Percentiles rank a stretch among this genome's conserved stretches.
Evolutionary conservation across 257 asterid genomes (phyloP).

Genomic region (Solanum sitiens): DNA sequence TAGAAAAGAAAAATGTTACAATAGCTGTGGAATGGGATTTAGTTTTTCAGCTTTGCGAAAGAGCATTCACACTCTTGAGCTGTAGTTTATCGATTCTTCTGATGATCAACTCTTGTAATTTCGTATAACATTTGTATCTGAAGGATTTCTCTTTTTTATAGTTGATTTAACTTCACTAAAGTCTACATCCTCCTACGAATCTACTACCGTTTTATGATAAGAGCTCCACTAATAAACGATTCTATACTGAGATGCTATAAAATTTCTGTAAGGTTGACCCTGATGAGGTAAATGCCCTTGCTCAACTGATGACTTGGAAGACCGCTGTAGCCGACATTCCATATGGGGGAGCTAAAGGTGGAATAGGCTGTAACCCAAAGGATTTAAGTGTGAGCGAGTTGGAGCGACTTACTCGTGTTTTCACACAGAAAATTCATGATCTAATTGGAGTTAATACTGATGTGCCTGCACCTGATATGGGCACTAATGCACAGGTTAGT

Average conservation of each 20-base stretch:
- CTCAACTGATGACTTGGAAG: slow-evolving; percentile 99
- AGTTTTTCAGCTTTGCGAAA: not conserved
- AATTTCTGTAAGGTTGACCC: slow-evolving; percentile 58
- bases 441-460: slow-evolving; percentile 85
- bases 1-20: not conserved
- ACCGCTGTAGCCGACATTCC: slow-evolving; percentile 92
- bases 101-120: not conserved
- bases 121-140: not conserved
- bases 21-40: not conserved
- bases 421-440: slow-evolving; percentile 92
- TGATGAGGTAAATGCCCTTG: slow-evolving; percentile 97
- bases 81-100: not conserved
- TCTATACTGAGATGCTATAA: slow-evolving; percentile 9
- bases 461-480: slow-evolving; percentile 99
- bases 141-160: not conserved
- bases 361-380: slow-evolving; percentile 82
- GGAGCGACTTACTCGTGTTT: slow-evolving; percentile 95
- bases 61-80: not conserved
- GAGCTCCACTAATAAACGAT: not conserved
- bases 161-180: not conserved
- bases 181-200: not conserved
- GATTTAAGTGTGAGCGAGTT: slow-evolving; percentile 65
- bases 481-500: slow-evolving; percentile 72
- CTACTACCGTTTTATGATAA: not conserved
- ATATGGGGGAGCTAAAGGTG: slow-evolving; percentile 98